phyloP scores from a whole-genome alignment of 2,329 filamentous ascomycete genomes.

The Grosmannia penicillata region DNA sequence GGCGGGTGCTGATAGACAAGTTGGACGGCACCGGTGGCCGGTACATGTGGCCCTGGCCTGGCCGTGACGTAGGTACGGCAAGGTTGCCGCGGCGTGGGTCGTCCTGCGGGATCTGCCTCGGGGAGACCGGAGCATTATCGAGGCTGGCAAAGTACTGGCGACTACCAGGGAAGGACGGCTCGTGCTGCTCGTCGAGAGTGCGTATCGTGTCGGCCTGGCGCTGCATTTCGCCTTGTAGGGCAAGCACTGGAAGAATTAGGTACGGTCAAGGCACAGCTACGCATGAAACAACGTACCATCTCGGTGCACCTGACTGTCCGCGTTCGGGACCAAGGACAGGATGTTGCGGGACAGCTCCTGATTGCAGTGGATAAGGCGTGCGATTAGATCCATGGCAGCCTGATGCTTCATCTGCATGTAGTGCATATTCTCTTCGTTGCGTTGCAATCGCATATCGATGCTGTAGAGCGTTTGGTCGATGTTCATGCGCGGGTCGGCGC shows the following conservation, averaged over 20 bases:
- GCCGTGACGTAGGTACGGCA: conserved; percentile 41
- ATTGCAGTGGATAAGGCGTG: conserved; percentile 59
- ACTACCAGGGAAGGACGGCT: conserved; percentile 47
- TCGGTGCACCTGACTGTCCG: conserved; percentile 63
- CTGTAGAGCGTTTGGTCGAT: conserved; percentile 78
- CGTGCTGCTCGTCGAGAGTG: conserved; percentile 48
- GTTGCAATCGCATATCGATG: conserved; percentile 56
- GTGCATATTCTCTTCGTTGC: conserved; percentile 71
- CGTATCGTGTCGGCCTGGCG: conserved; percentile 44
- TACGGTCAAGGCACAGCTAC: neutral
- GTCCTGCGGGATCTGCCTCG: conserved; percentile 73
- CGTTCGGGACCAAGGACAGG: conserved; percentile 56
- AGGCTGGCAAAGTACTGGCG: conserved; percentile 52
- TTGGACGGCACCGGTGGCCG: conserved; percentile 71
- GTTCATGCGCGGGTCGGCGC: conserved; percentile 58
- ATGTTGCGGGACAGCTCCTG: conserved; percentile 69
- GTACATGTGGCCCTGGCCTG: conserved; percentile 44
- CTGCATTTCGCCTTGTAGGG: conserved; percentile 44
- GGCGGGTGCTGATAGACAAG: conserved; percentile 57
- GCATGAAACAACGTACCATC: conserved; percentile 49
- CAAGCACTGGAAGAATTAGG: conserved; percentile 27
- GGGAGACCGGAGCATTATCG: conserved; percentile 71
- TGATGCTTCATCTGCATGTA: conserved; percentile 71
- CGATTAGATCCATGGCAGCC: conserved; percentile 65
- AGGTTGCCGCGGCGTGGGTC: conserved; percentile 63